These are phyloP conservation scores for Naganishia randhawae DNA, from an alignment of 768 basidiomycete species.

Conservation along the genomic window DNA sequence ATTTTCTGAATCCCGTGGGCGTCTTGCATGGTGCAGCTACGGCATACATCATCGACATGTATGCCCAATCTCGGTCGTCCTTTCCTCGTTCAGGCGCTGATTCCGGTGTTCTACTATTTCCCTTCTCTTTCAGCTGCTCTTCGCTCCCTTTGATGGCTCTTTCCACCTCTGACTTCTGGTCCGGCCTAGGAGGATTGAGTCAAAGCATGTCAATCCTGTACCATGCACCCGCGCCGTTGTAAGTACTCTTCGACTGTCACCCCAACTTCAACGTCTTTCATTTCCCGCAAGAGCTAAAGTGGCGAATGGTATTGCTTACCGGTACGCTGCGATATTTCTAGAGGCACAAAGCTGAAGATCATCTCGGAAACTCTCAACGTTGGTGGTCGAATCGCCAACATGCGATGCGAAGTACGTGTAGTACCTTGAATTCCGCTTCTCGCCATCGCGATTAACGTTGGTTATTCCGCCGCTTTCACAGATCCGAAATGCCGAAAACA, in stretches of 20 bases:
- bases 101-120: neutral
- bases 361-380: conserved; percentile 27
- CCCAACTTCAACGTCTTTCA: too few species aligned
- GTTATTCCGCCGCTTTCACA: neutral
- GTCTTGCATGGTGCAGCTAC: conserved; percentile 30
- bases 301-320: neutral
- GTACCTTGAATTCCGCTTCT: neutral
- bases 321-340: neutral
- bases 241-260: conserved; percentile 1
- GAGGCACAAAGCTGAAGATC: conserved; percentile 29
- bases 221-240: conserved; percentile 29
- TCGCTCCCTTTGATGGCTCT: conserved; percentile 28
- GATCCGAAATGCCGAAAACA: conserved; percentile 24
- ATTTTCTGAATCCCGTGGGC: conserved; percentile 28
- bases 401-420: conserved; percentile 30
- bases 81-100: neutral
- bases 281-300: neutral
- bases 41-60: conserved; percentile 31
- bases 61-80: neutral
- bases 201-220: conserved; percentile 27
- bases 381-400: conserved; percentile 29
- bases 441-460: neutral
- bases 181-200: conserved; percentile 23
- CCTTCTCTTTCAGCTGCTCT: conserved; percentile 25
- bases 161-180: conserved; percentile 26